A percentile compares a stretch with the other conserved stretches of the same genome.
Evolutionary conservation across 305 asterid genomes (phyloP).

Genomic region (Solanum hybrid): DNA sequence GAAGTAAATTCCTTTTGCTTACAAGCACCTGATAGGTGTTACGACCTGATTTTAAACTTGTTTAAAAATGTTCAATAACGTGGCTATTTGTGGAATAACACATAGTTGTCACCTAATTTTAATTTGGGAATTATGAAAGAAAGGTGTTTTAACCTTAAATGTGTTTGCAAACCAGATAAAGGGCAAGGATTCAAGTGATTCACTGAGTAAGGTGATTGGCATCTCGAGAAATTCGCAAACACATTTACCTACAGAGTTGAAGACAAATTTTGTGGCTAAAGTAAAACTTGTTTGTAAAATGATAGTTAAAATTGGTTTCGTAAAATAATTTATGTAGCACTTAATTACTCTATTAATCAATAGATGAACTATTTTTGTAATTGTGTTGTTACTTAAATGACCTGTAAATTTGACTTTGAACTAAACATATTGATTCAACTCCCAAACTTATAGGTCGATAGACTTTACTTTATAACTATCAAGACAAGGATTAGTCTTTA

Average conservation of each 20-base stretch:
- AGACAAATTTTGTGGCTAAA: not conserved
- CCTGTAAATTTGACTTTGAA: not conserved
- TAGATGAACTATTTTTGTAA: not conserved
- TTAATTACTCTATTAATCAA: not conserved
- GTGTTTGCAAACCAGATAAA: not conserved
- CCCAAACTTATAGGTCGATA: not conserved
- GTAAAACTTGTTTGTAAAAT: not conserved
- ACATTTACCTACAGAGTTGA: not conserved
- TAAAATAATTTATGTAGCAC: not conserved
- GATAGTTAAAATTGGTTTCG: not conserved
- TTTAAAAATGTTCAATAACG: not conserved
- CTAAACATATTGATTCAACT: not conserved
- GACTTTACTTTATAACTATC: not conserved
- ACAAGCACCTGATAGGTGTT: not conserved
- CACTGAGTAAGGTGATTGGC: not conserved
- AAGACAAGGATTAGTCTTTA: not conserved
- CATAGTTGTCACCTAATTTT: not conserved
- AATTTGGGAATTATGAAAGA: not conserved
- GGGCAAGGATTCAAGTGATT: not conserved
- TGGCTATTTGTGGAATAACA: not conserved
- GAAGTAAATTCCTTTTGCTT: not conserved
- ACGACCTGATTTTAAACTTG: not conserved
- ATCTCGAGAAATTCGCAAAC: not conserved
- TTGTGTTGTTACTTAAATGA: not conserved
- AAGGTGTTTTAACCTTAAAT: not conserved